Percentiles rank a stretch among this genome's conserved stretches.
phyloP scores from a whole-genome alignment of 345 rosid species.

The Acer yangbiense region DNA sequence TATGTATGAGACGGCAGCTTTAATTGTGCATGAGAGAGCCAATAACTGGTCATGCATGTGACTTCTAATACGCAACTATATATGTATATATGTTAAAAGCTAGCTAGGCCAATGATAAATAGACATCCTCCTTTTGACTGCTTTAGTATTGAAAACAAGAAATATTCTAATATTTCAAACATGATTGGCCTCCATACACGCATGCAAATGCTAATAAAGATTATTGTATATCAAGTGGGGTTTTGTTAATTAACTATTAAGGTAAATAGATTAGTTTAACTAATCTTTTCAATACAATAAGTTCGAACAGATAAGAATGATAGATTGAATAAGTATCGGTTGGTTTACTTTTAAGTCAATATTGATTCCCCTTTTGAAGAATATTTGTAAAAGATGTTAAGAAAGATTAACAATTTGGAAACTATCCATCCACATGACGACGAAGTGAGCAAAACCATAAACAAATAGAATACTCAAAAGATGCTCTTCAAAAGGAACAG shows the following conservation, averaged over 20 bases:
- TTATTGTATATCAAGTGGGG: background rate
- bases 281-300: background rate
- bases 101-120: conserved; percentile 3
- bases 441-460: too few relatives aligned
- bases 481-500: too few relatives aligned
- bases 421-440: background rate
- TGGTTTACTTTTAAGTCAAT: too few relatives aligned
- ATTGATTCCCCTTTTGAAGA: too few relatives aligned
- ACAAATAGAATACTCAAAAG: too few relatives aligned
- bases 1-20: background rate
- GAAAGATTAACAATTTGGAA: background rate
- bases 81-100: background rate
- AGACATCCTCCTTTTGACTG: background rate
- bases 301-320: background rate
- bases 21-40: background rate
- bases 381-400: background rate
- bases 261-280: background rate
- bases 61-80: background rate
- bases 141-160: background rate
- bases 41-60: conserved; percentile 10
- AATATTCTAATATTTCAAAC: background rate
- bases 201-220: background rate
- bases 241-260: background rate
- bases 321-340: background rate
- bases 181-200: background rate